These are phyloP conservation scores for Populus simonii DNA, from an alignment of 345 rosid genomes.

Conservation along the genomic window DNA sequence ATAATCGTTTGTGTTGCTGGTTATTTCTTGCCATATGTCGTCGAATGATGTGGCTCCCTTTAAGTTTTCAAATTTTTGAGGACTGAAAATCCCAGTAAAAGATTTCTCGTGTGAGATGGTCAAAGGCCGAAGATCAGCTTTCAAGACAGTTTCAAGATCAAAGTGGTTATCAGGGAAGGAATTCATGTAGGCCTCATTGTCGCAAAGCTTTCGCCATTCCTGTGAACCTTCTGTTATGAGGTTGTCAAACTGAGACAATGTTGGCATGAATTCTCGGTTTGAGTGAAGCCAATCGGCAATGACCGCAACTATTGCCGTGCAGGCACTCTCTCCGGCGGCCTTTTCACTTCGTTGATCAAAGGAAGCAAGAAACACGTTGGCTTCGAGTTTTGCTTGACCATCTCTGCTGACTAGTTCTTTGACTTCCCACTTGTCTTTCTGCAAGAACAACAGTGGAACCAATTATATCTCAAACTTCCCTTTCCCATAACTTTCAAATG, in stretches of 20 bases:
- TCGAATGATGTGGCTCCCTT: slow-evolving; percentile 49
- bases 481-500: neutral
- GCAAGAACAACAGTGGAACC: neutral
- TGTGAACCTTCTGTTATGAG: slow-evolving; percentile 36
- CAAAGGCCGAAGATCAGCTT: slow-evolving; percentile 34
- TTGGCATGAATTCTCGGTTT: slow-evolving; percentile 24
- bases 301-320: slow-evolving; percentile 25
- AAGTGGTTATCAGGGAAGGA: slow-evolving; percentile 37
- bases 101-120: slow-evolving; percentile 32
- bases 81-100: slow-evolving; percentile 50
- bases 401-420: slow-evolving; percentile 38
- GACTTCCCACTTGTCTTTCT: slow-evolving; percentile 25
- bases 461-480: neutral
- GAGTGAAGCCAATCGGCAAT: slow-evolving; percentile 35
- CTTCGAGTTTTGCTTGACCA: slow-evolving; percentile 34
- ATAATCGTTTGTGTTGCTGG: slow-evolving; percentile 5
- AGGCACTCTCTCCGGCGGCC: slow-evolving; percentile 39
- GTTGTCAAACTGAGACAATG: slow-evolving; percentile 22
- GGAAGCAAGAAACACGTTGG: slow-evolving; percentile 39
- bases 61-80: slow-evolving; percentile 42
- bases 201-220: slow-evolving; percentile 34
- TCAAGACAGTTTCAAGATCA: slow-evolving; percentile 39
- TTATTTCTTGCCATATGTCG: slow-evolving; percentile 45
- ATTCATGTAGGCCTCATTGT: slow-evolving; percentile 1
- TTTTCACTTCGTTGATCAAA: slow-evolving; percentile 38